Percentiles rank a stretch among this genome's conserved stretches.
Evolutionary conservation across 1,284 basidiomycete species (phyloP).

Genomic region (Mycosarcoma mackinlayi): DNA sequence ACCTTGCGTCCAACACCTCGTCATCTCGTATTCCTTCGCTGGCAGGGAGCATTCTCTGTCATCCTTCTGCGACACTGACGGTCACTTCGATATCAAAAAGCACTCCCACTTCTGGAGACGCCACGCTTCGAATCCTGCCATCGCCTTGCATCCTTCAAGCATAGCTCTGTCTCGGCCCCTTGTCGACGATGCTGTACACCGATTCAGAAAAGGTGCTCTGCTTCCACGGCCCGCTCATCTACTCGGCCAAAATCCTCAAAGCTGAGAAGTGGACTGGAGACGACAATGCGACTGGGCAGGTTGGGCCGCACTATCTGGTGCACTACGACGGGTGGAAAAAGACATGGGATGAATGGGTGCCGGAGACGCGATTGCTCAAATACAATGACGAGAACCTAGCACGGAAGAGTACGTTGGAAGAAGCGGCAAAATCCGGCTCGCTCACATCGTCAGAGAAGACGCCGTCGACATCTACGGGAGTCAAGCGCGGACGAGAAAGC

Average conservation of each 20-base stretch:
- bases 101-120: no score
- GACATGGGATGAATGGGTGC: slow-evolving; percentile 99
- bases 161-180: background rate
- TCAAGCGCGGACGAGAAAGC: slow-evolving; percentile 20
- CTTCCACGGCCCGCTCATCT: slow-evolving; percentile 92
- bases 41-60: no score
- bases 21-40: no score
- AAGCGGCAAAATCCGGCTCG: slow-evolving; percentile 65
- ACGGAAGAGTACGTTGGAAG: slow-evolving; percentile 74
- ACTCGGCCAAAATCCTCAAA: slow-evolving; percentile 93
- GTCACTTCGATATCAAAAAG: no score
- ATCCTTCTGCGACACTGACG: no score
- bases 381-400: slow-evolving; percentile 84
- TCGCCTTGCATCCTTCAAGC: background rate
- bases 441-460: slow-evolving; percentile 34
- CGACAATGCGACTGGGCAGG: slow-evolving; percentile 74
- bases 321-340: slow-evolving; percentile 99
- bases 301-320: slow-evolving; percentile 89
- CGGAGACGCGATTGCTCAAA: slow-evolving; percentile 83
- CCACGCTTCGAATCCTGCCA: background rate
- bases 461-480: slow-evolving; percentile 44
- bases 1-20: no score
- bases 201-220: slow-evolving; percentile 86
- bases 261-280: slow-evolving; percentile 79
- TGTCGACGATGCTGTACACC: slow-evolving; percentile 67